A percentile compares a stretch with the other conserved stretches of the same genome.
Conservation (phyloP, 2,329 filamentous ascomycete genomes). For the Rhexocercosporidium sp. region DNA sequence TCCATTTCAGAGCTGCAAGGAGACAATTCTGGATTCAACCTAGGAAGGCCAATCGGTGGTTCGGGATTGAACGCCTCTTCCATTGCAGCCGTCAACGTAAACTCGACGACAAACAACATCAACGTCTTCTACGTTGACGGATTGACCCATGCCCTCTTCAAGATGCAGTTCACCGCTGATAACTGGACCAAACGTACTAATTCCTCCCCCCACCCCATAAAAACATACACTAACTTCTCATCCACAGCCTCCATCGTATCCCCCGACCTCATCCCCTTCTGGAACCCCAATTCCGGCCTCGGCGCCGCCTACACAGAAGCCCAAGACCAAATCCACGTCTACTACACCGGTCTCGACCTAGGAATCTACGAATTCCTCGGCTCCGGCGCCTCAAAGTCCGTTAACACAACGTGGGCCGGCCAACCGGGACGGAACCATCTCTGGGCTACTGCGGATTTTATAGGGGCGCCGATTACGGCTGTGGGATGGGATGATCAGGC, state of each 20-base stretch:
- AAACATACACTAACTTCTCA: neutral
- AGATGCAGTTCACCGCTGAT: slow-evolving; percentile 26
- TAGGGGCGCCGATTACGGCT: slow-evolving; percentile 31
- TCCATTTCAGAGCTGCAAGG: slow-evolving; percentile 30
- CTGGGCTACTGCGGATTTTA: slow-evolving; percentile 31
- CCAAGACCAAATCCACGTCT: slow-evolving; percentile 32
- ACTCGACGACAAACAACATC: slow-evolving; percentile 33
- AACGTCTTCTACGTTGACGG: slow-evolving; percentile 32
- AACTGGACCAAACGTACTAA: slow-evolving; percentile 32
- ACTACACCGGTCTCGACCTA: slow-evolving; percentile 32
- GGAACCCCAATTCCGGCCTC: slow-evolving; percentile 32
- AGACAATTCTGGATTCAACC: slow-evolving; percentile 30
- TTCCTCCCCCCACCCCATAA: neutral
- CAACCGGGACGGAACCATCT: slow-evolving; percentile 26
- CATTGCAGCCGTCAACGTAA: slow-evolving; percentile 33
- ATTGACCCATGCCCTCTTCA: slow-evolving; percentile 25
- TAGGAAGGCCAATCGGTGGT: slow-evolving; percentile 29
- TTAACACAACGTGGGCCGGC: slow-evolving; percentile 18
- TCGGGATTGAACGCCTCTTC: slow-evolving; percentile 25
- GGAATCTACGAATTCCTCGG: slow-evolving; percentile 34
- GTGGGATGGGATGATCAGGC: slow-evolving; percentile 32
- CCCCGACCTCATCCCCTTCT: slow-evolving; percentile 15
- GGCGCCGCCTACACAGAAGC: slow-evolving; percentile 24
- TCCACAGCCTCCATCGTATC: slow-evolving; percentile 21
- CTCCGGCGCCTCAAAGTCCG: slow-evolving; percentile 18